These are phyloP conservation scores for Microcyclosporella mali DNA, from an alignment of 2,329 filamentous ascomycete genomes.

Conservation along the genomic window DNA sequence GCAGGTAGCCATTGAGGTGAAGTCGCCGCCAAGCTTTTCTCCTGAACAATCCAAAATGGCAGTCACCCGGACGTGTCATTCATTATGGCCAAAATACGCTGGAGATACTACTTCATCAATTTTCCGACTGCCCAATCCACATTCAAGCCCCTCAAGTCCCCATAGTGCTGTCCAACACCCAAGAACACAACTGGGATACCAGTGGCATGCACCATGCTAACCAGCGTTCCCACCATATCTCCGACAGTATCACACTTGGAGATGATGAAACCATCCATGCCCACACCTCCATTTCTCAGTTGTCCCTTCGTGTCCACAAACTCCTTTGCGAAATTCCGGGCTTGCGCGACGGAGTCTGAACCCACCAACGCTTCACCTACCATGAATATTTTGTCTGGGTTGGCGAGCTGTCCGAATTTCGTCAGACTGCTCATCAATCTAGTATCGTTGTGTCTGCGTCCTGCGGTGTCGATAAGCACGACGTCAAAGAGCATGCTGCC, in stretches of 20 bases:
- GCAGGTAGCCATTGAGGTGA: too few relatives aligned
- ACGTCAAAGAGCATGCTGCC: constrained; percentile 62
- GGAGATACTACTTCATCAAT: constrained; percentile 53
- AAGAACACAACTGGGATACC: constrained; percentile 86
- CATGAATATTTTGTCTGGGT: constrained; percentile 98
- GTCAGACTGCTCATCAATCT: constrained; percentile 93
- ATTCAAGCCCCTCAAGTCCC: constrained; percentile 57
- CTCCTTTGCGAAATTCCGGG: constrained; percentile 88
- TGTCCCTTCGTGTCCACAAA: constrained; percentile 49
- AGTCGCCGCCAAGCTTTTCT: too few relatives aligned
- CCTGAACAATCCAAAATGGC: too few relatives aligned
- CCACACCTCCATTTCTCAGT: constrained; percentile 52
- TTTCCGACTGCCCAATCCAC: constrained; percentile 58
- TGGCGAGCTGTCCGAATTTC: constrained; percentile 93
- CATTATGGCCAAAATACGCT: too few relatives aligned
- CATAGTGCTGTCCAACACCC: constrained; percentile 64
- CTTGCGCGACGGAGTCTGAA: constrained; percentile 90
- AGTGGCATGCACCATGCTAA: constrained; percentile 95
- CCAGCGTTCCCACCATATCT: constrained; percentile 95
- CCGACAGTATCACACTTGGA: constrained; percentile 98
- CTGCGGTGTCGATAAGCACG: constrained; percentile 93
- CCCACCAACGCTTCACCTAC: constrained; percentile 89
- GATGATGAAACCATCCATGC: constrained; percentile 94
- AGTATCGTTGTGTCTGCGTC: constrained; percentile 89
- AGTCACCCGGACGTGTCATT: too few relatives aligned